Conservation (phyloP, 352 stramenopile genomes). For the Phytophthora europaea region DNA sequence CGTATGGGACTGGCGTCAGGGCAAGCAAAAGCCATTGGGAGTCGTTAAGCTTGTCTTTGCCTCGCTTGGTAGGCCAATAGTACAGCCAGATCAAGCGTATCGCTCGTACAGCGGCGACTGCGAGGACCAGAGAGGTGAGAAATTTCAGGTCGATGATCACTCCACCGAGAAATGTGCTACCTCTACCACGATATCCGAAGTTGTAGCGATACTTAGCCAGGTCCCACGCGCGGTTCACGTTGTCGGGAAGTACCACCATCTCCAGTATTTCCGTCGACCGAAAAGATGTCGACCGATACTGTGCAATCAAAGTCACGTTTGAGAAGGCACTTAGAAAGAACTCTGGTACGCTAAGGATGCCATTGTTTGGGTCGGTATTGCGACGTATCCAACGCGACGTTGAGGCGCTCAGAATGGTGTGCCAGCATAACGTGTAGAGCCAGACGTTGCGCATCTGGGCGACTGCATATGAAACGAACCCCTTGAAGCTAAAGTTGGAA, state of each 20-base stretch:
- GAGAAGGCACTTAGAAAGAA: slow-evolving; percentile 43
- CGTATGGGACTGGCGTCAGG: slow-evolving; percentile 38
- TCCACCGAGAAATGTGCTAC: slow-evolving; percentile 22
- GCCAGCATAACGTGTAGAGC: slow-evolving; percentile 41
- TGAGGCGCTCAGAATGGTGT: slow-evolving; percentile 12
- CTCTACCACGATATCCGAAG: slow-evolving; percentile 8
- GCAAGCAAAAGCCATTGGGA: slow-evolving; percentile 13
- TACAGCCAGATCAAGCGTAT: neutral
- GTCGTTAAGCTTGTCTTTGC: neutral
- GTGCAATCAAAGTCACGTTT: slow-evolving; percentile 38
- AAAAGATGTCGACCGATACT: slow-evolving; percentile 30
- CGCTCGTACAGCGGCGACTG: neutral
- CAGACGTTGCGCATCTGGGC: slow-evolving; percentile 56
- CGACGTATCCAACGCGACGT: slow-evolving; percentile 14
- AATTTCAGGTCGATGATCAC: slow-evolving; percentile 39
- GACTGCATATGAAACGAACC: slow-evolving; percentile 34
- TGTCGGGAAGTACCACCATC: slow-evolving; percentile 12
- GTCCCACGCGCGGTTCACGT: neutral
- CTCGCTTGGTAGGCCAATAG: neutral
- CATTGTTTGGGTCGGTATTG: slow-evolving; percentile 5
- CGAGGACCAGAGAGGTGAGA: slow-evolving; percentile 28
- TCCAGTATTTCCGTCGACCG: slow-evolving; percentile 16
- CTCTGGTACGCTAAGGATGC: slow-evolving; percentile 37
- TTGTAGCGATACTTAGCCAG: neutral
- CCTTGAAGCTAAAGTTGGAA: slow-evolving; percentile 17